A percentile compares a stretch with the other conserved stretches of the same genome.
Conservation (phyloP, 768 basidiomycete species). For the Cyathus striatus region DNA sequence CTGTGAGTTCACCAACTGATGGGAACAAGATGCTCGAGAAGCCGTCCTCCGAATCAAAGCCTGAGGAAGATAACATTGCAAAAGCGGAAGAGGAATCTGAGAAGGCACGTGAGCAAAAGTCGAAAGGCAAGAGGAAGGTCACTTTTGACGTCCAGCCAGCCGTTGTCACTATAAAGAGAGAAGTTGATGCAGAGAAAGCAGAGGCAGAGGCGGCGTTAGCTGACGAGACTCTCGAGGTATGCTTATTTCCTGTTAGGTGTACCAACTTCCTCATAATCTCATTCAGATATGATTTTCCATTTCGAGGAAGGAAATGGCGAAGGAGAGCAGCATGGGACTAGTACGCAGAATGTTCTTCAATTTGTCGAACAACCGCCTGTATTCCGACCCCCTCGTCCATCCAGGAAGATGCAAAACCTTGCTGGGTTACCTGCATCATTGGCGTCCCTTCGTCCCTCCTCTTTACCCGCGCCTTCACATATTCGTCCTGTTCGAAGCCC, state of each 20-base stretch:
- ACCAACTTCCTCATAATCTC: background rate
- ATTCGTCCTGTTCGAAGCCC: conserved; percentile 40
- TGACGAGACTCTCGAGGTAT: conserved; percentile 40
- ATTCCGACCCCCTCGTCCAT: conserved; percentile 22
- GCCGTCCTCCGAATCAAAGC: conserved; percentile 10
- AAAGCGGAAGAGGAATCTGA: conserved; percentile 14
- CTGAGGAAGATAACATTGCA: conserved; percentile 10
- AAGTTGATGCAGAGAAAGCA: conserved; percentile 24
- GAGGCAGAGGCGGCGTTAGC: conserved; percentile 19
- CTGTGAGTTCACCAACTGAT: conserved; percentile 9
- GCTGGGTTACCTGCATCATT: conserved; percentile 52
- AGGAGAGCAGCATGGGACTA: conserved; percentile 22
- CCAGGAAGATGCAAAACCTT: conserved; percentile 25
- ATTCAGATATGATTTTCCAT: conserved; percentile 62
- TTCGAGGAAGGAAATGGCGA: conserved; percentile 64
- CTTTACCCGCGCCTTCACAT: conserved; percentile 64
- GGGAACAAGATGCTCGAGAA: conserved; percentile 14
- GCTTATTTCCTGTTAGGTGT: conserved; percentile 9
- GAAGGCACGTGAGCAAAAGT: conserved; percentile 22
- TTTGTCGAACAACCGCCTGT: conserved; percentile 35
- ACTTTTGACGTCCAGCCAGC: conserved; percentile 68
- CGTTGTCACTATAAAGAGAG: conserved; percentile 39
- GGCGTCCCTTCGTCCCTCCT: conserved; percentile 56
- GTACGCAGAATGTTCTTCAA: conserved; percentile 29
- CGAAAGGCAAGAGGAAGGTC: conserved; percentile 60